Percentiles rank a stretch among this genome's conserved stretches.
Conservation (phyloP, 2,329 filamentous ascomycete genomes). For the Waltergamsia citrina region DNA sequence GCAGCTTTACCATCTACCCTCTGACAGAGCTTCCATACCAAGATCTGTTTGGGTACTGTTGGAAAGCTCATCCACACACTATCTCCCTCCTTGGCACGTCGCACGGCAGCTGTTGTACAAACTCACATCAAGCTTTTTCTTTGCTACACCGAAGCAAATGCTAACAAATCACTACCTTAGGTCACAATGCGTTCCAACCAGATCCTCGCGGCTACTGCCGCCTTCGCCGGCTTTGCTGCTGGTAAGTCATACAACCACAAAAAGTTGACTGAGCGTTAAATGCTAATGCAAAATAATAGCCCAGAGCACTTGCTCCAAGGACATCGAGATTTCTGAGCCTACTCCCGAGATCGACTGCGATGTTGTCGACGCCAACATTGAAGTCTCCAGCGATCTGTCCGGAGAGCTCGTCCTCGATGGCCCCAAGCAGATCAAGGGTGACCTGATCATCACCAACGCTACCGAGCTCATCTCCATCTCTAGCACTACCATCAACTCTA, state of each 20-base stretch:
- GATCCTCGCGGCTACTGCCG: conserved; percentile 34
- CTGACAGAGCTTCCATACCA: too few relatives aligned
- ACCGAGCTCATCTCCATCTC: conserved; percentile 49
- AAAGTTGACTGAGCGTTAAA: background rate
- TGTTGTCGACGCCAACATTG: conserved; percentile 60
- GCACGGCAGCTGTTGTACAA: background rate
- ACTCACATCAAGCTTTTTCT: background rate
- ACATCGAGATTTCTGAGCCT: conserved; percentile 55
- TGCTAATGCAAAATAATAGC: conserved; percentile 13
- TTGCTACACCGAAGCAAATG: background rate
- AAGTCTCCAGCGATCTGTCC: conserved; percentile 46
- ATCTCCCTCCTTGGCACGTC: too few relatives aligned
- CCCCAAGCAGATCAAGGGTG: conserved; percentile 44
- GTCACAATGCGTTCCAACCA: conserved; percentile 37
- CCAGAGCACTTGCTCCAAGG: conserved; percentile 32
- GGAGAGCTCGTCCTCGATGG: conserved; percentile 54
- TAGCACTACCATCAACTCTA: conserved; percentile 50
- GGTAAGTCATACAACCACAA: conserved; percentile 21
- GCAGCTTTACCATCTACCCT: background rate
- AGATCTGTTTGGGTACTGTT: too few relatives aligned
- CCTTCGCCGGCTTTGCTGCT: conserved; percentile 28
- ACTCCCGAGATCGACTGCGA: conserved; percentile 55
- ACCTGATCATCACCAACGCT: conserved; percentile 53
- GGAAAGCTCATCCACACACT: too few relatives aligned
- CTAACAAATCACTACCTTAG: conserved; percentile 10